Base-by-base conservation (phyloP, 805 yeast species). In the Pichia exigua region DNA sequence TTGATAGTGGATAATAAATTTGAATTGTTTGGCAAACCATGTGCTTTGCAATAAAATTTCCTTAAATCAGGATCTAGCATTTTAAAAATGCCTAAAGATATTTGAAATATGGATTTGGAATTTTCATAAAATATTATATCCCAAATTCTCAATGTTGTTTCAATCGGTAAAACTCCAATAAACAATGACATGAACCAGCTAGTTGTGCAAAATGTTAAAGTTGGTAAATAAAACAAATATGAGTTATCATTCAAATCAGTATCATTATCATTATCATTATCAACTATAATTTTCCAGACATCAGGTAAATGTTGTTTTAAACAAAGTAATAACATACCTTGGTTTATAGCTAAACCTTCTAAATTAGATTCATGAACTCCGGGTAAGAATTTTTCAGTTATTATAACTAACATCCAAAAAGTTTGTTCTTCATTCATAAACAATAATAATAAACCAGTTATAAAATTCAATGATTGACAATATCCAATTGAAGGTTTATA, bases 141-240 rank as follows among this genome's bases (percentile, higher is more conserved):
- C 98, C 99, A 92, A 0, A 94, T 83, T 51, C 98, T 72, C 44
- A 94, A 71, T 10, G 89, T 85, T 0, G 95, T 79, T 62, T 94
- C 98, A 22, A 89, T 81, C 0, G 99, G 99, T 26, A 94, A 68
- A 0, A 85, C 81, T 0, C 96, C 96, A 38, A 94, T 89, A 68
- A 87, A 94, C n/a, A 88, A 79, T 60, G 97, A 87, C 98, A 94
- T 92, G 64, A 94, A 94, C 99, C 99, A 94, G 50, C 96, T 83
- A 0, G 97, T 92, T 0, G 98, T 94, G 58, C 95, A 94, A 45
- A 94, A 74, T 1, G 97, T 87, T 4, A 94, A 78, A 2, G 97
- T 96, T 1, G 99, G 98, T 44, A 91, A 69, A 58, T 85, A 83
- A 17, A 80, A 75, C 32, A 92, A 73, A 87, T 82, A 61, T 67